Conservation (phyloP, 441 rosid species). For the Syzygium syzygioides region DNA sequence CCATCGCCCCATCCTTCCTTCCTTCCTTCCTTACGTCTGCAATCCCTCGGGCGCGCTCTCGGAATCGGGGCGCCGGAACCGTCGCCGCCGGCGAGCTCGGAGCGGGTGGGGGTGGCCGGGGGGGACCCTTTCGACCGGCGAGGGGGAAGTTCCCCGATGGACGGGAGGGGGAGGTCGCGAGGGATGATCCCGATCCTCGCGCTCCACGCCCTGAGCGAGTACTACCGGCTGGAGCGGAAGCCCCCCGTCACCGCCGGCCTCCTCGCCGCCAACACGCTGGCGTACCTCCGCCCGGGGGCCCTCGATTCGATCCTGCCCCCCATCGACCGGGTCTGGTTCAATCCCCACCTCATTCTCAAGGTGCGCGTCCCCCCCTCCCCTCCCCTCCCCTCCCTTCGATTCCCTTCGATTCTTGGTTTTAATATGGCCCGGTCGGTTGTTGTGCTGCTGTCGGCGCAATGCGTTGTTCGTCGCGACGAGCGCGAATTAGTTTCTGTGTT, state of each 20-base stretch:
- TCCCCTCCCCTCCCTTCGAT: background rate
- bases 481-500: background rate
- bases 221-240: slow-evolving; percentile 75
- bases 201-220: slow-evolving; percentile 59
- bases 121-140: no score
- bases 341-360: slow-evolving; percentile 82
- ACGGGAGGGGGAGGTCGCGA: slow-evolving; percentile 36
- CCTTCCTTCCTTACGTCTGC: background rate
- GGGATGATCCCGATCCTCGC: slow-evolving; percentile 77
- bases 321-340: slow-evolving; percentile 72
- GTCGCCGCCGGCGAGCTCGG: background rate
- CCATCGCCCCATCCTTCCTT: background rate
- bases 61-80: background rate
- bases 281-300: slow-evolving; percentile 61
- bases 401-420: background rate
- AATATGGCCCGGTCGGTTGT: no score
- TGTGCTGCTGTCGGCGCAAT: no score
- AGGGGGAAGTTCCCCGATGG: slow-evolving; percentile 3
- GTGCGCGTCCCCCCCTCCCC: slow-evolving; percentile 16
- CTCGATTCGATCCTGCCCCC: slow-evolving; percentile 54
- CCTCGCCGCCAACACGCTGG: slow-evolving; percentile 61
- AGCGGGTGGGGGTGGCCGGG: no score
- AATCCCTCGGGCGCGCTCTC: background rate
- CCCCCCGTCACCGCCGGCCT: slow-evolving; percentile 91
- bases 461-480: background rate